phyloP scores from a whole-genome alignment of 2,329 filamentous ascomycete genomes.

The Penicillium psychrosexuale region DNA sequence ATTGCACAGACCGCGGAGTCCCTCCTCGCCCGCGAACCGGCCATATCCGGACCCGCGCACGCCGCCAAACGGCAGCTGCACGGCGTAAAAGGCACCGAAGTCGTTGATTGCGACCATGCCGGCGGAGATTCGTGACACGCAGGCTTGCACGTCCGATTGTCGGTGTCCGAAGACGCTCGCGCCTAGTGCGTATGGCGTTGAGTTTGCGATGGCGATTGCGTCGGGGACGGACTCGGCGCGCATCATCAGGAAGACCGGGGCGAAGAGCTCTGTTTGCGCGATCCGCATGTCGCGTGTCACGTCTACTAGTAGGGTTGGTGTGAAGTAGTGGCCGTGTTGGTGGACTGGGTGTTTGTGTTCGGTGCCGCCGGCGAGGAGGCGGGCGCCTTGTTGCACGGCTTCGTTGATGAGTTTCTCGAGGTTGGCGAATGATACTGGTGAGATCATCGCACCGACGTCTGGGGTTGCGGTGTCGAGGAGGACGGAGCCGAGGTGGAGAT shows the following conservation, averaged over 20 bases:
- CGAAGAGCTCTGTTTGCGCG: conserved; percentile 88
- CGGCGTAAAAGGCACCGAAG: conserved; percentile 89
- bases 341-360: conserved; percentile 69
- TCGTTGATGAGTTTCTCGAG: conserved; percentile 74
- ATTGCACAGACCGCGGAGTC: conserved; percentile 80
- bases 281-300: conserved; percentile 83
- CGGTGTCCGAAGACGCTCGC: conserved; percentile 80
- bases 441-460: conserved; percentile 90
- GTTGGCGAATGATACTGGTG: conserved; percentile 67
- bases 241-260: conserved; percentile 84
- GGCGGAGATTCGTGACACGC: conserved; percentile 67
- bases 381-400: conserved; percentile 74
- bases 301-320: conserved; percentile 84
- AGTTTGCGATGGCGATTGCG: conserved; percentile 77
- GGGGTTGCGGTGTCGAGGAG: conserved; percentile 50
- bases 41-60: conserved; percentile 88
- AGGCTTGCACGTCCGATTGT: conserved; percentile 58
- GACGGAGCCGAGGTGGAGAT: conserved; percentile 71
- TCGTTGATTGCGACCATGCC: conserved; percentile 97
- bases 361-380: conserved; percentile 75
- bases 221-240: conserved; percentile 63
- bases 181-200: conserved; percentile 79
- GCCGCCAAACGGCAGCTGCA: conserved; percentile 91
- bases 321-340: conserved; percentile 83
- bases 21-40: conserved; percentile 87